Base-by-base conservation (phyloP, 108 stramenopile genomes). In the Fragilaria radians region DNA sequence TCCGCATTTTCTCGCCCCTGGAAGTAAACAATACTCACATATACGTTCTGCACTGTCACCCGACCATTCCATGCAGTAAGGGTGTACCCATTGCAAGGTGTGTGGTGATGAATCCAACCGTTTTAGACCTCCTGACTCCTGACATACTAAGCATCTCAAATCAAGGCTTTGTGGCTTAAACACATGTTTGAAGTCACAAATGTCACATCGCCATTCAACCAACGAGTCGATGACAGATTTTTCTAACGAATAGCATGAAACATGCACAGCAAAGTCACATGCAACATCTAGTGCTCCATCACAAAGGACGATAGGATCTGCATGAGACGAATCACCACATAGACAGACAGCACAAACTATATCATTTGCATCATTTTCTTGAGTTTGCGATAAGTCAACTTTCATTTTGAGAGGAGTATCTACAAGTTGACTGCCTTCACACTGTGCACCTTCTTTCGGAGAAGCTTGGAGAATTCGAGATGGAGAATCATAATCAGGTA, bases 211-310 rank as follows among this genome's bases (percentile, higher is more conserved):
- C 82, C 82, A 83, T 22, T 62, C 61, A 11, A 68, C 76, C 0
- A 53, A 47, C 1, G 52, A 48, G 1, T 66, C 61, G 7, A 78
- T 11, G 11, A 42, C 23, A 61, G 59, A 52, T 17, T 32, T 32
- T 11, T 59, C 36, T 17, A 79, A 64, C 3, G 57, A 23, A 46
- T 85, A 85, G 54, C 83, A 85, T 1, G 46, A 48, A 34, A 66
- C 47, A 59, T 85, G 83, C 30, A 85, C 79, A 36, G 70, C 77
- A 14, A 70, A 51, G 50, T 74, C 65, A 61, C 83, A 85, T 1
- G 7, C 21, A 18, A 23, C n/a, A 3, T 57, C 30, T 25, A 18
- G n/a, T 30, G 25, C 31, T 4, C 77, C 79, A 59, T 85, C 83
- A 51, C 83, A 85, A 9, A 85, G 48, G 7, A 80, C 47, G 2